Percentiles rank a stretch among this genome's conserved stretches.
Evolutionary conservation across 768 basidiomycete genomes (phyloP).

Genomic region (Lactarius vividus): DNA sequence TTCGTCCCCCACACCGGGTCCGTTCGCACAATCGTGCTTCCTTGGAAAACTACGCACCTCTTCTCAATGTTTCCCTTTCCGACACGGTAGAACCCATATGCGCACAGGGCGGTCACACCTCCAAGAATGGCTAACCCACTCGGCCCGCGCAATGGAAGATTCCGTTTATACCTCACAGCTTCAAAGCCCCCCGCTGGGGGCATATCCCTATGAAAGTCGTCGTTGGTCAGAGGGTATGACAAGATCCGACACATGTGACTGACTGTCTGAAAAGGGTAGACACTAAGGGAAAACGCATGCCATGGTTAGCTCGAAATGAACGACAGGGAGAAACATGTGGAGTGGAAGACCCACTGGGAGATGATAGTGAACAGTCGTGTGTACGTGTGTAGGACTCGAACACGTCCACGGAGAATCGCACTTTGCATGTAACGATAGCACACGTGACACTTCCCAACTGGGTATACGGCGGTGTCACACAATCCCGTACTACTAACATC

Average conservation of each 20-base stretch:
- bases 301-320: constrained; percentile 20
- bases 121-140: constrained; percentile 82
- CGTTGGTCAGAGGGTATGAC: constrained; percentile 27
- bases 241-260: constrained; percentile 31
- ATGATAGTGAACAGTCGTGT: constrained; percentile 9
- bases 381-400: not conserved
- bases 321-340: constrained; percentile 2
- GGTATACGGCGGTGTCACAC: constrained; percentile 6
- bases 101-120: constrained; percentile 81
- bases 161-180: constrained; percentile 90
- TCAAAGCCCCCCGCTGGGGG: constrained; percentile 94
- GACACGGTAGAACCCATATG: constrained; percentile 88
- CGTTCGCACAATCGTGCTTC: constrained; percentile 16
- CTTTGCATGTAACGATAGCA: not conserved
- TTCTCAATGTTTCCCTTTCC: constrained; percentile 90
- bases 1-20: constrained; percentile 55
- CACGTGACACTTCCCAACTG: constrained; percentile 20
- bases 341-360: constrained; percentile 21
- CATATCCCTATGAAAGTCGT: constrained; percentile 69
- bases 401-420: not conserved
- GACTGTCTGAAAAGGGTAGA: constrained; percentile 63
- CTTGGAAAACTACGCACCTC: constrained; percentile 57
- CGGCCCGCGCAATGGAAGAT: constrained; percentile 86
- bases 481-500: not conserved
- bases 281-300: constrained; percentile 40